Evolutionary conservation across 805 yeast species (phyloP).

Genomic region (Tetrapisispora phaffii): DNA sequence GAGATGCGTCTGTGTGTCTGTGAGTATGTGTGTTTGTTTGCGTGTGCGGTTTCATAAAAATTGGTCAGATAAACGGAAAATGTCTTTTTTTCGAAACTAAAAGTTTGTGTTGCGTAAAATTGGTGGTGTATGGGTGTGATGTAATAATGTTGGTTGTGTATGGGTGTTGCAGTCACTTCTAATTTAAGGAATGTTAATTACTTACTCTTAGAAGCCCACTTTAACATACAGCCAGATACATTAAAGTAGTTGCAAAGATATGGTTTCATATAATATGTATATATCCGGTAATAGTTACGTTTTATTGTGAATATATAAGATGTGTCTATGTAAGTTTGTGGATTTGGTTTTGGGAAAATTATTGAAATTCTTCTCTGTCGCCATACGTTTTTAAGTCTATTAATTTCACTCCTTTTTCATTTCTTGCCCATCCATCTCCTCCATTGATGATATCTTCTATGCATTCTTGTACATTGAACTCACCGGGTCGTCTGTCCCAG

Average conservation of each 20-base stretch:
- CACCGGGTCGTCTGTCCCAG: constrained; percentile 50
- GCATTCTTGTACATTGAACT: constrained; percentile 60
- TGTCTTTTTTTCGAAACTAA: not conserved
- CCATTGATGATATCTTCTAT: constrained; percentile 66
- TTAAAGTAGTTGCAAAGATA: too few species aligned
- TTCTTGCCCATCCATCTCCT: constrained; percentile 55
- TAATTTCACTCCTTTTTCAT: constrained; percentile 29
- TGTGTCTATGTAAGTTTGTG: not conserved
- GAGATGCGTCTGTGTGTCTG: too few species aligned
- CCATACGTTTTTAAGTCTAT: constrained; percentile 16
- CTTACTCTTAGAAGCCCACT: too few species aligned
- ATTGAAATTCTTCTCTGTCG: not conserved
- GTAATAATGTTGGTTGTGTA: not conserved
- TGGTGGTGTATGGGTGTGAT: too few species aligned
- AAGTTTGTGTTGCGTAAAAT: too few species aligned
- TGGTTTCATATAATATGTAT: not conserved
- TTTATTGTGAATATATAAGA: too few species aligned
- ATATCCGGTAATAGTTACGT: too few species aligned
- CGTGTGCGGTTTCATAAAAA: not conserved
- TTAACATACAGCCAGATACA: too few species aligned
- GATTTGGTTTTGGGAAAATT: not conserved
- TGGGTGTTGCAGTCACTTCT: not conserved
- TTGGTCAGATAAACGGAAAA: too few species aligned
- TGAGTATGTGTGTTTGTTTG: too few species aligned
- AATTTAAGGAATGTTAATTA: too few species aligned